These are phyloP conservation scores for Earliella scabrosa DNA, from an alignment of 1,284 basidiomycete genomes.

Conservation along the genomic window DNA sequence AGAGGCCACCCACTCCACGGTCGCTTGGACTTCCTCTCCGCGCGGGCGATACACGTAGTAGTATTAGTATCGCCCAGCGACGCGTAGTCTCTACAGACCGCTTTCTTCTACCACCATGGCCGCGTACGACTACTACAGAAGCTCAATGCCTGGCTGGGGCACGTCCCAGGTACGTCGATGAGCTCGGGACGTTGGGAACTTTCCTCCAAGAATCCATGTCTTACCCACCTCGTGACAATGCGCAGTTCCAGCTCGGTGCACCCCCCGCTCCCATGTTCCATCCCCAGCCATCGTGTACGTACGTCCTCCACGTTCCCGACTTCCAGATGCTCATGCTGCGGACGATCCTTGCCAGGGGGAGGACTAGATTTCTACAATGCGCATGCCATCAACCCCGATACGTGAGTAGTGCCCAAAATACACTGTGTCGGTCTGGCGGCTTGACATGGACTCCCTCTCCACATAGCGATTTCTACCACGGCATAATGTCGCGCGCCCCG, in stretches of 20 bases:
- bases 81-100: not conserved
- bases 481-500: slow-evolving; percentile 56
- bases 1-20: not conserved
- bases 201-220: not conserved
- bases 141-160: slow-evolving; percentile 28
- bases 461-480: slow-evolving; percentile 47
- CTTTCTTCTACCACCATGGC: not conserved
- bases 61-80: not conserved
- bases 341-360: slow-evolving; percentile 47
- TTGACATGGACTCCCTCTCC: too few relatives aligned
- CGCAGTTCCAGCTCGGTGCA: slow-evolving; percentile 54
- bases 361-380: slow-evolving; percentile 66
- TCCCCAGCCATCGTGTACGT: slow-evolving; percentile 59
- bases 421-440: too few relatives aligned
- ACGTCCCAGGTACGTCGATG: slow-evolving; percentile 25
- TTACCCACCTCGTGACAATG: not conserved
- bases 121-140: slow-evolving; percentile 28
- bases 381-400: slow-evolving; percentile 56
- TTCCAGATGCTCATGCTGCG: not conserved
- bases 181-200: not conserved
- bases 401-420: slow-evolving; percentile 47
- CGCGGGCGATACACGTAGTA: not conserved
- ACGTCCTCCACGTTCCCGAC: slow-evolving; percentile 19
- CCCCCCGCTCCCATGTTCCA: slow-evolving; percentile 61
- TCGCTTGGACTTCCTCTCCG: not conserved